These are phyloP conservation scores for Xylaria sp. DNA, from an alignment of 2,329 filamentous ascomycete genomes.

Conservation along the genomic window DNA sequence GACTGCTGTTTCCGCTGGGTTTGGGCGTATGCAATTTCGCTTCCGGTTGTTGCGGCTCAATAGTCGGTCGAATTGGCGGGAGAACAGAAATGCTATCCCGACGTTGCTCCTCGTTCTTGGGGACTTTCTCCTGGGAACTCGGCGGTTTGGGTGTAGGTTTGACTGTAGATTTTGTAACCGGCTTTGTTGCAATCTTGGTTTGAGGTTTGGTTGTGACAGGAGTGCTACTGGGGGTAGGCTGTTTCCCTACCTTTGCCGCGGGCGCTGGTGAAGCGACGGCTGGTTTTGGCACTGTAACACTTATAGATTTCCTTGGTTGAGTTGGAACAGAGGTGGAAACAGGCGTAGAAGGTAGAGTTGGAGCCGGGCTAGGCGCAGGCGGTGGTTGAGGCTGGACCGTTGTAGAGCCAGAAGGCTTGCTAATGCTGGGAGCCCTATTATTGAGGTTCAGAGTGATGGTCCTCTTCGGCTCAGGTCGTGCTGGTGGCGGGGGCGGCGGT, in stretches of 20 bases:
- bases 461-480: constrained; percentile 47
- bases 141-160: constrained; percentile 21
- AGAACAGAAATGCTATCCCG: constrained; percentile 49
- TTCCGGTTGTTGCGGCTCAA: constrained; percentile 44
- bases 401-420: constrained; percentile 29
- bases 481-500: constrained; percentile 40
- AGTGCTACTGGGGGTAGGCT: constrained; percentile 21
- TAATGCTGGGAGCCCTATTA: constrained; percentile 44
- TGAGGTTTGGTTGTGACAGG: constrained; percentile 12
- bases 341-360: constrained; percentile 19
- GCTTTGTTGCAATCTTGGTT: constrained; percentile 19
- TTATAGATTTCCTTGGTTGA: constrained; percentile 36
- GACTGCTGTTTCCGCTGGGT: constrained; percentile 38
- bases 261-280: constrained; percentile 26
- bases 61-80: constrained; percentile 45
- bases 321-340: constrained; percentile 22
- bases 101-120: constrained; percentile 37
- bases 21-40: constrained; percentile 40
- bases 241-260: constrained; percentile 30
- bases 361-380: constrained; percentile 22
- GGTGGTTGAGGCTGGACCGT: constrained; percentile 27
- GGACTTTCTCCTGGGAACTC: constrained; percentile 36
- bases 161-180: constrained; percentile 4
- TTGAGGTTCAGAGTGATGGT: constrained; percentile 51
- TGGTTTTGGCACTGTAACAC: constrained; percentile 36